Evolutionary conservation across 305 asterid genomes (phyloP), one percentile per base, ranked within the genome.

Genomic region (Ajuga reptans): DNA sequence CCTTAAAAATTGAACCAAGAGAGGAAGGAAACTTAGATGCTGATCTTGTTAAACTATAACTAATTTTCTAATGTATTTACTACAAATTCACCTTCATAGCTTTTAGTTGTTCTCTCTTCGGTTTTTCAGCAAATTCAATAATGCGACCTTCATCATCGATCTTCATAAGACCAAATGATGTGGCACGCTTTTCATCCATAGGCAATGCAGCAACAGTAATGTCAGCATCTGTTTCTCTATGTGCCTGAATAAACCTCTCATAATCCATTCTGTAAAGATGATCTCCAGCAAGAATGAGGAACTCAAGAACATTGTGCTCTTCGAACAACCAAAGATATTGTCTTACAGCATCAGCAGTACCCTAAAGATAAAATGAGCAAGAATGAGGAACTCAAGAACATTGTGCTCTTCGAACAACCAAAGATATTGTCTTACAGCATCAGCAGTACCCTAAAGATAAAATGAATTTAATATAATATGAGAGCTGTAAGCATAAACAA

Each of bases 331-430:
- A 92, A 18, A 88, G 56, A 64, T 87, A 92, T 68, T 89, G 96
- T 83, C 98, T 86, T 46, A 92, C 96, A 36, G 98, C 98, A 73
- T 92, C 98, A 53, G 96, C 98, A 15, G 98, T 92, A 65, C 98
- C 98, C 96, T 89, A 74, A 64, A n/a, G n/a, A n/a, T n/a, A n/a
- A n/a, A n/a, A n/a, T n/a, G n/a, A 54, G 98, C 96, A 79, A 92
- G 96, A 75, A 92, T 57, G 65, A 92, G 75, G 80, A 56, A 92
- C 76, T 92, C 98, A 18, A 86, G 90, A 69, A 90, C 84, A 64
- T 82, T 78, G 57, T 92, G 95, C 84, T 92, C 98, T 77, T 92
- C 98, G 59, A 92, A 87, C 71, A 92, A 80, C 98, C 98, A 92
- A 18, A 88, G 56, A 64, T 87, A 92, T 68, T 89, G 96, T 83